Percentiles rank a stretch among this genome's conserved stretches.
Conservation (phyloP, 2,329 filamentous ascomycete species). For the Hortaea sp. region DNA sequence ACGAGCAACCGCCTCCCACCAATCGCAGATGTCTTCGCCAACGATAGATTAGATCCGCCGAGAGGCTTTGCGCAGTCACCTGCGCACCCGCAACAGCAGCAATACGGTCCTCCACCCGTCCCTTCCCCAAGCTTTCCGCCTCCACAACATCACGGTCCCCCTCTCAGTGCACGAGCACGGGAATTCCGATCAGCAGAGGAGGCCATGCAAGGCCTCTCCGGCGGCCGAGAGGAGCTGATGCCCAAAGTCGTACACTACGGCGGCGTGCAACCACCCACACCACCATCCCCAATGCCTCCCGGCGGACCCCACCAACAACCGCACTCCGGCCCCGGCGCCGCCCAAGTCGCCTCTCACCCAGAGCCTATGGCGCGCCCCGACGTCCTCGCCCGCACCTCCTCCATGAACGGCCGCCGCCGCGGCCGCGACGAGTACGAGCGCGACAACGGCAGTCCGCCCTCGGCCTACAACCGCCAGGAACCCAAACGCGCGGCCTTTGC, state of each 20-base stretch:
- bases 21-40: conserved; percentile 85
- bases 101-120: conserved; percentile 56
- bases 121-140: conserved; percentile 68
- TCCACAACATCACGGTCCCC: conserved; percentile 37
- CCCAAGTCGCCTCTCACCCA: conserved; percentile 11
- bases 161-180: conserved; percentile 51
- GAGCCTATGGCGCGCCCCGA: conserved; percentile 17
- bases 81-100: conserved; percentile 48
- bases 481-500: conserved; percentile 37
- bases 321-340: conserved; percentile 11
- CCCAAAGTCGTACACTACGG: conserved; percentile 94
- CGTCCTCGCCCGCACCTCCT: conserved; percentile 26
- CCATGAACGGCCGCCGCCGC: conserved; percentile 59
- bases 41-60: conserved; percentile 52
- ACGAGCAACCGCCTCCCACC: conserved; percentile 87
- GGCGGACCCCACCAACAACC: conserved; percentile 7
- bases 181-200: conserved; percentile 96
- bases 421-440: conserved; percentile 81
- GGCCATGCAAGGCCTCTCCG: conserved; percentile 79
- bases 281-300: conserved; percentile 63
- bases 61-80: conserved; percentile 33
- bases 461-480: conserved; percentile 49
- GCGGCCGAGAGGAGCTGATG: conserved; percentile 82
- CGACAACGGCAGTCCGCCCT: conserved; percentile 69
- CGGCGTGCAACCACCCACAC: conserved; percentile 84